These are phyloP conservation scores for Exophiala sideris DNA, from an alignment of 2,329 filamentous ascomycete species.

Conservation along the genomic window DNA sequence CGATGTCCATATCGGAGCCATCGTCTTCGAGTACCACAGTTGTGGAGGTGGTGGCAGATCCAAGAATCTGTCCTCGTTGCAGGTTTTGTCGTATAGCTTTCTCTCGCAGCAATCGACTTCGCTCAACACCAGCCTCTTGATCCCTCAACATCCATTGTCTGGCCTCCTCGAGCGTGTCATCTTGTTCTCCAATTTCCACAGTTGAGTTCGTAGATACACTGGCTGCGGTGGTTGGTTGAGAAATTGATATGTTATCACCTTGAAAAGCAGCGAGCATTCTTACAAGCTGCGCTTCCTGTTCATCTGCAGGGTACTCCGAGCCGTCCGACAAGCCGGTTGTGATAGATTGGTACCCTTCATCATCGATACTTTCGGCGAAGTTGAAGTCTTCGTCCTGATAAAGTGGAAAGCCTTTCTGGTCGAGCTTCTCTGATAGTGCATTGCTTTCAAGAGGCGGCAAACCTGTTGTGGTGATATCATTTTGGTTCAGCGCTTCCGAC, in stretches of 20 bases:
- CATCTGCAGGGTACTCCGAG: neutral
- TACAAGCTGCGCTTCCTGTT: conserved; percentile 4
- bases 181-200: neutral
- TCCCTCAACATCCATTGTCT: conserved; percentile 9
- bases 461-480: neutral
- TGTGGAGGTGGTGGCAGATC: neutral
- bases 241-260: conserved; percentile 1
- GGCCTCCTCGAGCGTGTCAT: conserved; percentile 4
- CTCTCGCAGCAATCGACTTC: conserved; percentile 14
- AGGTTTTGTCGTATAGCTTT: neutral
- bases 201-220: neutral
- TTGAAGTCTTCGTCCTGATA: neutral
- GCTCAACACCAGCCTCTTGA: conserved; percentile 11
- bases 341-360: conserved; percentile 6
- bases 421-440: neutral
- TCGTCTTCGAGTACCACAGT: neutral
- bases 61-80: neutral
- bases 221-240: neutral
- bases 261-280: conserved; percentile 1
- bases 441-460: neutral
- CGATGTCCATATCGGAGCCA: no score
- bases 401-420: neutral
- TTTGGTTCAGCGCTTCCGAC: no score
- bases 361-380: neutral
- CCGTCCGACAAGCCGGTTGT: neutral